Percentiles rank a stretch among this genome's conserved stretches.
Evolutionary conservation across 2,329 filamentous ascomycete species (phyloP).

Genomic region (Chrysoporthe deuterocubensis): DNA sequence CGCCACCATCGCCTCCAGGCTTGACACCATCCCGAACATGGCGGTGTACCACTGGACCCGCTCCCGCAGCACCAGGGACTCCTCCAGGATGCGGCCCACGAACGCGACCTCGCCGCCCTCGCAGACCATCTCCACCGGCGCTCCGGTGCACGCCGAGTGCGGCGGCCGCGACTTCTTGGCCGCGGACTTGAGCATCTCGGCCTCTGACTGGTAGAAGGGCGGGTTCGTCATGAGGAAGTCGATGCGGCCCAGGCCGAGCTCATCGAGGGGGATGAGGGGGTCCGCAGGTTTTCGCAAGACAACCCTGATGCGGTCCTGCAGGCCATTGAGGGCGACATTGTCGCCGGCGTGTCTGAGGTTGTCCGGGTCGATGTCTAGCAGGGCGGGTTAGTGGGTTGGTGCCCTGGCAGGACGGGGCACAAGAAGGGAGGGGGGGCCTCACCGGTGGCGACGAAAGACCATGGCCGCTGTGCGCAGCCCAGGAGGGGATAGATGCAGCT

Average conservation of each 20-base stretch:
- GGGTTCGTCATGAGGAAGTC: conserved; percentile 95
- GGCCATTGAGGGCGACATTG: conserved; percentile 70
- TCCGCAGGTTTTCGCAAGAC: conserved; percentile 56
- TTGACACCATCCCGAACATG: conserved; percentile 84
- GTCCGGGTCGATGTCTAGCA: conserved; percentile 72
- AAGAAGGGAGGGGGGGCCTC: not conserved
- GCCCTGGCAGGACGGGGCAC: not conserved
- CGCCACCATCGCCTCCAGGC: conserved; percentile 65
- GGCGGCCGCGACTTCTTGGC: conserved; percentile 69
- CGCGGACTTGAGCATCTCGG: conserved; percentile 70
- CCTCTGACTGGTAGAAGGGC: conserved; percentile 82
- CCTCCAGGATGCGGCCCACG: conserved; percentile 71
- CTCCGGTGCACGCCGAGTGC: conserved; percentile 75
- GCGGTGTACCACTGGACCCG: conserved; percentile 85
- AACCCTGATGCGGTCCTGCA: conserved; percentile 68
- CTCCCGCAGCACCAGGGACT: conserved; percentile 43
- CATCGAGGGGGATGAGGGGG: conserved; percentile 66
- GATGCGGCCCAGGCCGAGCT: conserved; percentile 54
- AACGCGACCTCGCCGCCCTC: conserved; percentile 79
- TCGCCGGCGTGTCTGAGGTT: conserved; percentile 67
- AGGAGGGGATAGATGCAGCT: conserved; percentile 91
- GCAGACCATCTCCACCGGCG: conserved; percentile 83
- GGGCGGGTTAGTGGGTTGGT: conserved; percentile 27
- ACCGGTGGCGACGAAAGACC: conserved; percentile 73
- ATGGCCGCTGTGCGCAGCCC: conserved; percentile 71